These are phyloP conservation scores for Mesembryanthemum crystallinum DNA, from an alignment of 148 eudicot species.

Conservation along the genomic window DNA sequence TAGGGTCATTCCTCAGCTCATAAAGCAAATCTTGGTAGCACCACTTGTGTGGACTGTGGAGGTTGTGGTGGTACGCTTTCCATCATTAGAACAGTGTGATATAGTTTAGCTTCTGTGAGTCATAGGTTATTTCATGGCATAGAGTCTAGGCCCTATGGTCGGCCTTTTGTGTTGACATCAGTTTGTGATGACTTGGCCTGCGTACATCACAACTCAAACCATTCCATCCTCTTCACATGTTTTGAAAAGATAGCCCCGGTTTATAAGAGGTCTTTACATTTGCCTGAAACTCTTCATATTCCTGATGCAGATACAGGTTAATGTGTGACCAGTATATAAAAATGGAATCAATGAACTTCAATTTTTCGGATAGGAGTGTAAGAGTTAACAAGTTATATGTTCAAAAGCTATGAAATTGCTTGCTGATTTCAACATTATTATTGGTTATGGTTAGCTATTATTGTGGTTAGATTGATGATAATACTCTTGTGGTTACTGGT, in stretches of 20 bases:
- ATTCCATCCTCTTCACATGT: not conserved
- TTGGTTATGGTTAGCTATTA: not conserved
- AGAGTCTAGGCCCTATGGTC: too few species aligned
- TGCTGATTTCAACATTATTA: slow-evolving; percentile 3
- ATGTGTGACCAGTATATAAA: not conserved
- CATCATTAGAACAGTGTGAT: not conserved
- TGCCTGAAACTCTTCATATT: not conserved
- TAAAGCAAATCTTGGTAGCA: too few species aligned
- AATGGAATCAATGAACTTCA: not conserved
- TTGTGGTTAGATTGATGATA: not conserved
- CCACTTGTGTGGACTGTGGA: too few species aligned
- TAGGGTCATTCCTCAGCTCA: too few species aligned
- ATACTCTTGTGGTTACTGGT: slow-evolving; percentile 1
- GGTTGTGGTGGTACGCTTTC: too few species aligned
- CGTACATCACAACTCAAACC: not conserved
- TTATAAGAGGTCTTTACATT: too few species aligned
- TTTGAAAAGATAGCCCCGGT: not conserved
- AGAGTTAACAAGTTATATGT: not conserved
- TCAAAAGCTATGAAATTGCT: not conserved
- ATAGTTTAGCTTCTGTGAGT: not conserved
- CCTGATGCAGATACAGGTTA: not conserved
- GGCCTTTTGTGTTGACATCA: too few species aligned
- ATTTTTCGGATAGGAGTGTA: too few species aligned
- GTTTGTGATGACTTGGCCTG: not conserved
- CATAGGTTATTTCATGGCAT: too few species aligned